phyloP scores from a whole-genome alignment of 192 early-diverging fungal genomes.

The Dissophora globulifera region DNA sequence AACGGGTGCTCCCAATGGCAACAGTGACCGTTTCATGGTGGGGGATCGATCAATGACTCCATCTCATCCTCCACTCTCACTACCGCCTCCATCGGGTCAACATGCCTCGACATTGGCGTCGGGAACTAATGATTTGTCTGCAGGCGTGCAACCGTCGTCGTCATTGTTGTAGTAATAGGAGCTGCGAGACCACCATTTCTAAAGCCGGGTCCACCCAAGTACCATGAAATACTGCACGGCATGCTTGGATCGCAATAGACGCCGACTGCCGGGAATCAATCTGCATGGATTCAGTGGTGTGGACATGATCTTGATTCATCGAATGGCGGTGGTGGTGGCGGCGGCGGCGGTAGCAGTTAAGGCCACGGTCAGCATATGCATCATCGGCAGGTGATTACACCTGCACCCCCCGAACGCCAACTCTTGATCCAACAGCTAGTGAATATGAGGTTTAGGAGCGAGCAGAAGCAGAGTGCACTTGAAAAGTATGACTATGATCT shows the following conservation, averaged over 20 bases:
- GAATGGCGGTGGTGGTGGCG: neutral
- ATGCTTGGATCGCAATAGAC: conserved; percentile 8
- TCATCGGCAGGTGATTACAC: conserved; percentile 10
- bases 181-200: conserved; percentile 6
- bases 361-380: conserved; percentile 7
- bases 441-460: conserved; percentile 77
- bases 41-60: conserved; percentile 46
- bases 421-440: conserved; percentile 61
- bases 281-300: neutral
- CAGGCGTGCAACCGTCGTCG: neutral
- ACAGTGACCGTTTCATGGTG: conserved; percentile 9
- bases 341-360: neutral
- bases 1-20: conserved; percentile 1
- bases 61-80: conserved; percentile 38
- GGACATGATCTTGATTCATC: neutral
- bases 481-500: conserved; percentile 78
- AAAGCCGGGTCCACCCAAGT: conserved; percentile 36
- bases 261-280: neutral
- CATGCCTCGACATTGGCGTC: too few species aligned
- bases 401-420: conserved; percentile 36
- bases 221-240: conserved; percentile 30
- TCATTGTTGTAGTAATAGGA: neutral
- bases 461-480: conserved; percentile 74
- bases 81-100: conserved; percentile 17
- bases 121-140: neutral